Evolutionary conservation across 306 rosid species (phyloP), one percentile per base, ranked within the genome.

Genomic region (Cucurbita ficifolia): DNA sequence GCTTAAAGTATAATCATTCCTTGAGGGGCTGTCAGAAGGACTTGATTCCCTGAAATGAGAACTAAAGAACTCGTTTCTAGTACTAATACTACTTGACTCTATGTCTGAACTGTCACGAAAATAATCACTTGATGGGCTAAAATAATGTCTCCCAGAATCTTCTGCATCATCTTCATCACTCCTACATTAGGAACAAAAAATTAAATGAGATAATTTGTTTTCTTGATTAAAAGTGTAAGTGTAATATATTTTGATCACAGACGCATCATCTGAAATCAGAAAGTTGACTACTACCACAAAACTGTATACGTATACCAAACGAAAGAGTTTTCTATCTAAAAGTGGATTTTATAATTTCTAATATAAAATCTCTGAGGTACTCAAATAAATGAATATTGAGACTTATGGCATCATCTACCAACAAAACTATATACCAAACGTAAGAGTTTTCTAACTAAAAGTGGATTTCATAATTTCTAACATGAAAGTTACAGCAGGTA

Each of bases 31-130:
- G 74, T 85, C 83, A 50, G 75, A 81, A 77, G 92, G 96, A 84
- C 91, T 86, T 68, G 97, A 83, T 63, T 83, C 98, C 78, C 55
- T 81, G 57, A 88, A 87, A 80, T 70, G 79, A 79, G 10, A 81
- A 77, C 72, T 72, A 83, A 72, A 84, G 78, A 75, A 82, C 79
- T 86, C 90, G 71, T 82, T 80, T 81, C 92, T 87, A 85, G 83
- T 89, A 80, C 88, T 94, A 88, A 86, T 76, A 83, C 90, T 94
- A 94, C 79, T 73, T 59, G 90, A 87, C 79, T 86, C 92, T 86
- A 86, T 63, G 74, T 86, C 97, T 55, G 88, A 83, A 86, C 79
- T 76, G 81, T 84, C 79, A 64, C 84, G 89, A 56, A 81, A 82
- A 78, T 86, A 91, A 82, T 88, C 93, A 91, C 85, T 86, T 19